Base-by-base conservation (phyloP, 2,329 filamentous ascomycete genomes). In the Trichoderma sp. region DNA sequence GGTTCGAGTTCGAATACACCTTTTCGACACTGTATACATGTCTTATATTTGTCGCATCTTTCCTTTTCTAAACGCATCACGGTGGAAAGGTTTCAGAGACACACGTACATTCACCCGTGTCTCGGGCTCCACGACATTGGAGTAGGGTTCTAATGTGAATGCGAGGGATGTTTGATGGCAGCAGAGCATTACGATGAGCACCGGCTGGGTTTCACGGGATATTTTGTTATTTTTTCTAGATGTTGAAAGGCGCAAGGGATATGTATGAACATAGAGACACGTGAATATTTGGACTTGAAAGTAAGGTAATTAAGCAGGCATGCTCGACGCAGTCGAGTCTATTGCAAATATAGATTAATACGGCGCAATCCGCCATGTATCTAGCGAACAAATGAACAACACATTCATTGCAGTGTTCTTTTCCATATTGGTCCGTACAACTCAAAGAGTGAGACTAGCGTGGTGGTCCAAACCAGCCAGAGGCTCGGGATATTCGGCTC, bases 1-100 rank as follows among this genome's bases (percentile, higher is more conserved):
- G 85, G 82, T 88, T 88, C 76, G 87, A 89, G 79, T 73, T 87
- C 58, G 85, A 88, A 79, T 85, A 87, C 76, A 86, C 83, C 3
- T 71, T 84, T 3, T 83, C 85, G 8, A 88, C 87, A 1, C 73
- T 79, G 4, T 88, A 83, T 75, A 88, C 87, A 2, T 77, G 80
- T 39, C 73, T 86, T 68, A 77, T 87, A 68, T 88, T 89, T 75
- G 83, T 85, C 28, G 79, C 74, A 12, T 81, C 82, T 8, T 83
- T 84, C 66, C 72, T 82, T 28, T 74, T 74, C 62, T 76, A 71
- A 59, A 72, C 30, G 62, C 71, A 68, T 73, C 20, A 58, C n/a
- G 34, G 67, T 17, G 39, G 26, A 17, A 36, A 28, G 12, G 17
- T 57, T 39, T 32, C 39, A 43, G 59, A 32, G 68, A 64, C 39